Conservation (phyloP, 2,329 filamentous ascomycete species). For the Penicillium sp. region DNA sequence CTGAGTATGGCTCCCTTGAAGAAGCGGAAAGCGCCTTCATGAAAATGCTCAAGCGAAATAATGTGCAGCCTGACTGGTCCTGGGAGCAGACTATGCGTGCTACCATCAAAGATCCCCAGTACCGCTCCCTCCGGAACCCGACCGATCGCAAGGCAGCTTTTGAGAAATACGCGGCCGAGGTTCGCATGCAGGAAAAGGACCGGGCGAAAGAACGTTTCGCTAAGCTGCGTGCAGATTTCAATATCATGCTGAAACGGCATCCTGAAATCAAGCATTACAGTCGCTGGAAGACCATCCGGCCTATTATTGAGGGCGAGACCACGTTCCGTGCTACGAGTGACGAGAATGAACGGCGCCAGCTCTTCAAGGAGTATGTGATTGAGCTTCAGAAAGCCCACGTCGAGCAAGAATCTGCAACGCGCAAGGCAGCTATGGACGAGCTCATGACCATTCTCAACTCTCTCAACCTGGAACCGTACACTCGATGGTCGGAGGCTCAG, state of each 20-base stretch:
- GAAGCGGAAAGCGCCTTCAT: constrained; percentile 92
- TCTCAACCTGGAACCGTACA: constrained; percentile 87
- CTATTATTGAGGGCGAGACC: constrained; percentile 91
- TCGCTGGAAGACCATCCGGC: constrained; percentile 92
- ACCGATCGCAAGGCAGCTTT: constrained; percentile 88
- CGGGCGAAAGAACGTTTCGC: constrained; percentile 88
- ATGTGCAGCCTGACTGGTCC: constrained; percentile 86
- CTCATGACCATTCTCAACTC: constrained; percentile 75
- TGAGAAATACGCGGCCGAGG: constrained; percentile 90
- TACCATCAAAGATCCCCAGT: constrained; percentile 88
- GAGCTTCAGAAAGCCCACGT: constrained; percentile 79
- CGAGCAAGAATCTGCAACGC: constrained; percentile 70
- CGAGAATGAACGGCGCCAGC: constrained; percentile 80
- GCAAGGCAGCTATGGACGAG: constrained; percentile 81
- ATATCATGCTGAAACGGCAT: constrained; percentile 92
- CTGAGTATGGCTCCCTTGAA: constrained; percentile 76
- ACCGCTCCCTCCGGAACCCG: constrained; percentile 88
- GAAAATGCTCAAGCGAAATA: constrained; percentile 82
- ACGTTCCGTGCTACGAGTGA: constrained; percentile 90
- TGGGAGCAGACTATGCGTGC: constrained; percentile 89
- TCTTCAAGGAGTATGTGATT: constrained; percentile 91
- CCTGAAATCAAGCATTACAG: constrained; percentile 97
- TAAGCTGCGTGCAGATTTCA: constrained; percentile 91
- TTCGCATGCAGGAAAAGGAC: constrained; percentile 90
- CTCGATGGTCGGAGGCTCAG: constrained; percentile 90